These are phyloP conservation scores for Cucumis hystrix DNA, from an alignment of 306 rosid species.

Conservation along the genomic window DNA sequence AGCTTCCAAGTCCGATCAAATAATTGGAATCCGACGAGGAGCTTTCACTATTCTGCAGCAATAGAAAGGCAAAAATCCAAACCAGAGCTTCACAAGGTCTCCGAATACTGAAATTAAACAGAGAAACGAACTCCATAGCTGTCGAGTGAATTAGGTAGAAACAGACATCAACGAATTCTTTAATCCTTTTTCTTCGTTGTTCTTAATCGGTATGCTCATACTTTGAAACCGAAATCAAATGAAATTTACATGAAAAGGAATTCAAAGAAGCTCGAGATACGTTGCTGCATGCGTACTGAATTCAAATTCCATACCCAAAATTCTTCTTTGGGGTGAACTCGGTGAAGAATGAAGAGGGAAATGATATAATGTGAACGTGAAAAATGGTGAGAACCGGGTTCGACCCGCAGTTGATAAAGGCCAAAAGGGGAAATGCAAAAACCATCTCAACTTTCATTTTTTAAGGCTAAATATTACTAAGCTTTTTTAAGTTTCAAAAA, in stretches of 20 bases:
- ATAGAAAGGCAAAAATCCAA: constrained; percentile 8
- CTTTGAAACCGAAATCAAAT: background rate
- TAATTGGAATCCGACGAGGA: constrained; percentile 37
- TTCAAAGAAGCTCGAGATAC: background rate
- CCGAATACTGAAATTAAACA: background rate
- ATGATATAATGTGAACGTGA: background rate
- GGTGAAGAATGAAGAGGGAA: background rate
- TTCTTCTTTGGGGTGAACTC: background rate
- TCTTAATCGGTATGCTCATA: constrained; percentile 4
- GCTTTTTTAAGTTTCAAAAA: too few relatives aligned
- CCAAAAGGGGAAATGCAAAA: background rate
- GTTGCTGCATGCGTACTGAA: background rate
- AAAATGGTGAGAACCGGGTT: background rate
- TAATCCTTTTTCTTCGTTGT: background rate
- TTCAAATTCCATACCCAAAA: background rate
- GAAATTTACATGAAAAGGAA: background rate
- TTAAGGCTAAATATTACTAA: too few relatives aligned
- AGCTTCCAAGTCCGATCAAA: constrained; percentile 79
- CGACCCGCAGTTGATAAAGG: background rate
- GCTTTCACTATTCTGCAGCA: constrained; percentile 1
- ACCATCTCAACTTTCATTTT: too few relatives aligned
- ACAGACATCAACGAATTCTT: background rate
- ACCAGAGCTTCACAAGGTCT: constrained; percentile 10
- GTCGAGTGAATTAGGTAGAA: background rate
- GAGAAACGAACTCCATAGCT: constrained; percentile 19